Conservation (phyloP, 176 grass and related monocot species). For the Typha latifolia region DNA sequence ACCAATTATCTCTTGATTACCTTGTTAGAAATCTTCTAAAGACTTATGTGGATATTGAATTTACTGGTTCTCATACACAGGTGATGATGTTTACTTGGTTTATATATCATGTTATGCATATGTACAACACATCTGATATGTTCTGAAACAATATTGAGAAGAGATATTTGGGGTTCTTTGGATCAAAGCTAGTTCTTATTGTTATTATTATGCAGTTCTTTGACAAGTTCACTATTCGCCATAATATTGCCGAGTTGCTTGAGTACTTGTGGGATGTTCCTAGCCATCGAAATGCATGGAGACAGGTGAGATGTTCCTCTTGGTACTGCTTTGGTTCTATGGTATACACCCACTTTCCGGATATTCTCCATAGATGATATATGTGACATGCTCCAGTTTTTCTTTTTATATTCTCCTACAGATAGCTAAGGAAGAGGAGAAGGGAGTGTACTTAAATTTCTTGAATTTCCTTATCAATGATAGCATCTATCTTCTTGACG, state of each 20-base stretch:
- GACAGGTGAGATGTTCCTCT: constrained; percentile 44
- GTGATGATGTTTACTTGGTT: constrained; percentile 21
- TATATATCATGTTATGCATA: background rate
- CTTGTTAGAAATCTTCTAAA: constrained; percentile 94
- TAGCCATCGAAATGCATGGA: constrained; percentile 83
- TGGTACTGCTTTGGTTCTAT: background rate
- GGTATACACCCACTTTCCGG: background rate
- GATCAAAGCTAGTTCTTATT: background rate
- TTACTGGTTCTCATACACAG: constrained; percentile 94
- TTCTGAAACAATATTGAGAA: background rate
- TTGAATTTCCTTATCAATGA: constrained; percentile 96
- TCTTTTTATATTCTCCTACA: constrained; percentile 22
- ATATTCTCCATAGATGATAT: background rate
- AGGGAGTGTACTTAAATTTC: constrained; percentile 95
- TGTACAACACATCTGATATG: too few relatives aligned
- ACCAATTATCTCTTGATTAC: constrained; percentile 74
- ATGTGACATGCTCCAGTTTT: background rate
- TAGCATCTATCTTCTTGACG: constrained; percentile 98
- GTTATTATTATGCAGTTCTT: constrained; percentile 54
- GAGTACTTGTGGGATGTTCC: constrained; percentile 97
- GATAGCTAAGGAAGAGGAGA: constrained; percentile 93
- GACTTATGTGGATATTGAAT: constrained; percentile 99
- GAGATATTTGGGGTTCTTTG: background rate
- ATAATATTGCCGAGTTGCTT: constrained; percentile 96
- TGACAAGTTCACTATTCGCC: constrained; percentile 94